Percentiles rank a stretch among this genome's conserved stretches.
phyloP scores from a whole-genome alignment of 345 rosid species.

The Populus pruinosa region DNA sequence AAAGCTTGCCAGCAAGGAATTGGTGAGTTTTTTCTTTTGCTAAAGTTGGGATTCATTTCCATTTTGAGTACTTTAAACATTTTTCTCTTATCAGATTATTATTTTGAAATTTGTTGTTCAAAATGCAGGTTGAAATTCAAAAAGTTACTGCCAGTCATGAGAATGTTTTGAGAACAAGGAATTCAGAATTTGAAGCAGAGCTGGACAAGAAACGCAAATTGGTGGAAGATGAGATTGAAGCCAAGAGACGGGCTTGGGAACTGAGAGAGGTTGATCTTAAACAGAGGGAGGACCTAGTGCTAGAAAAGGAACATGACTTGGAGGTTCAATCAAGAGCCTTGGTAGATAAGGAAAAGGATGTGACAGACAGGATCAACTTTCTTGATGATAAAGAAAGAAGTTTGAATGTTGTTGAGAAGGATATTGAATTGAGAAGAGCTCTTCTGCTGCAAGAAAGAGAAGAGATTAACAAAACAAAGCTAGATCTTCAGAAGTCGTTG shows the following conservation, averaged over 20 bases:
- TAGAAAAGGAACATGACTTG: constrained; percentile 80
- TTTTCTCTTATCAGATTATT: background rate
- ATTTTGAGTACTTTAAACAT: background rate
- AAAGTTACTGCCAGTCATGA: constrained; percentile 65
- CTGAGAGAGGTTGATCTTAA: constrained; percentile 76
- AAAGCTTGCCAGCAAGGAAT: constrained; percentile 65
- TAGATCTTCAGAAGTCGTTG: constrained; percentile 62
- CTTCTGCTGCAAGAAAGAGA: constrained; percentile 59
- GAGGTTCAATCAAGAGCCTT: constrained; percentile 56
- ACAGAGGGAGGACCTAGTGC: constrained; percentile 59
- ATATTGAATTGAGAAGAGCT: constrained; percentile 37
- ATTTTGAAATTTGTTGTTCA: background rate
- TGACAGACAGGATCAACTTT: constrained; percentile 41
- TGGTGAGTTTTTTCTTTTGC: constrained; percentile 47
- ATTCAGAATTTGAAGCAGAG: constrained; percentile 73
- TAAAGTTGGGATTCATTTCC: background rate
- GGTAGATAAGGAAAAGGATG: constrained; percentile 69
- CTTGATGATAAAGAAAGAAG: constrained; percentile 64
- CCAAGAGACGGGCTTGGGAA: constrained; percentile 87
- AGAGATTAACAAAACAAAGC: constrained; percentile 49
- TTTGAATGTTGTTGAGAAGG: constrained; percentile 48
- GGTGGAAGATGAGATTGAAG: constrained; percentile 82
- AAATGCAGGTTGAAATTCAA: constrained; percentile 58
- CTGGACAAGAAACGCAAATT: constrained; percentile 54
- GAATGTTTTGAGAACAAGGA: constrained; percentile 49